These are phyloP conservation scores for Gymnopilus dilepis DNA, from an alignment of 768 basidiomycete species.

Conservation along the genomic window DNA sequence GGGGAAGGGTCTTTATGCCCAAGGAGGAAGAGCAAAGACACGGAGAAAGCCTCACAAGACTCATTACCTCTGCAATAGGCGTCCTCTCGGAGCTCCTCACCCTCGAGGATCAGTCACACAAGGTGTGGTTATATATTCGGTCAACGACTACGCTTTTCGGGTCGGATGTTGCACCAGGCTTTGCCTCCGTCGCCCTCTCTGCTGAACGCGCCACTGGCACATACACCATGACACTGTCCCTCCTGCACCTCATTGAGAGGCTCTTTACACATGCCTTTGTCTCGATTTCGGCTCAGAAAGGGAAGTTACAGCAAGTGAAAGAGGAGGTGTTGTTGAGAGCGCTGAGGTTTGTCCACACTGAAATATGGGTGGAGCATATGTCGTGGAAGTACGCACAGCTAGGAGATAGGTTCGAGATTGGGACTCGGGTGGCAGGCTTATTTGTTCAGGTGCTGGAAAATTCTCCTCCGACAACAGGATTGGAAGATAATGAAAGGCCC, in stretches of 20 bases:
- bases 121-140: constrained; percentile 89
- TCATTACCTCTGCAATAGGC: constrained; percentile 83
- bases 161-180: constrained; percentile 56
- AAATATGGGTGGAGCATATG: constrained; percentile 87
- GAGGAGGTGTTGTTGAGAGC: constrained; percentile 86
- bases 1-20: constrained; percentile 36
- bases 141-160: constrained; percentile 81
- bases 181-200: constrained; percentile 69
- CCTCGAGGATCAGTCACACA: constrained; percentile 74
- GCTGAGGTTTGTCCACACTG: constrained; percentile 76
- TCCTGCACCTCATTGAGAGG: constrained; percentile 77
- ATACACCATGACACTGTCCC: constrained; percentile 82
- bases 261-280: constrained; percentile 76
- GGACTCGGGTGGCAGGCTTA: constrained; percentile 64
- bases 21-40: background rate
- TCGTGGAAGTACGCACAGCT: constrained; percentile 88
- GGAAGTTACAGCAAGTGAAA: constrained; percentile 72
- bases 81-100: constrained; percentile 80
- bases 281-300: constrained; percentile 59
- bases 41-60: constrained; percentile 53
- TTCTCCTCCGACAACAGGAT: constrained; percentile 48
- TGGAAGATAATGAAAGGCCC: constrained; percentile 58
- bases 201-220: constrained; percentile 72
- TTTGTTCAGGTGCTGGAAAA: constrained; percentile 72
- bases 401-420: constrained; percentile 85